Evolutionary conservation across 2,329 filamentous ascomycete genomes (phyloP).

Genomic region (Cryphonectria japonica): DNA sequence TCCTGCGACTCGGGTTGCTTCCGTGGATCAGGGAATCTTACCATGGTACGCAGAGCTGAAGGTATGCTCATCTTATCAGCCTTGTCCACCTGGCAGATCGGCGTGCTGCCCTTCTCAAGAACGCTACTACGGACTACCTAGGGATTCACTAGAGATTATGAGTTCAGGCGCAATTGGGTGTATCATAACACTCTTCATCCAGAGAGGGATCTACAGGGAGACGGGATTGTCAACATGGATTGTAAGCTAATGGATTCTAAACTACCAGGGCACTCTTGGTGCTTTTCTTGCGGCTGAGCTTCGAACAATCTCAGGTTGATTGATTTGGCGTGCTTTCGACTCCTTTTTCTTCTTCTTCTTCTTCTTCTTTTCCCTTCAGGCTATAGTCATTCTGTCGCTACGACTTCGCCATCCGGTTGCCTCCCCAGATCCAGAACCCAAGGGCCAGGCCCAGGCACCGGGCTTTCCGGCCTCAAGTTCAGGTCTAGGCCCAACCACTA

Average conservation of each 20-base stretch:
- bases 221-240: neutral
- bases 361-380: neutral
- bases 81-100: neutral
- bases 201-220: neutral
- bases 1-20: constrained; percentile 3
- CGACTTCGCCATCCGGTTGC: neutral
- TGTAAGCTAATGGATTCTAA: neutral
- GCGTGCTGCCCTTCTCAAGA: neutral
- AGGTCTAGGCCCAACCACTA: neutral
- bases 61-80: neutral
- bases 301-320: neutral
- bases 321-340: too few relatives aligned
- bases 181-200: neutral
- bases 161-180: neutral
- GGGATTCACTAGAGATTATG: too few relatives aligned
- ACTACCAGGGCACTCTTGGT: too few relatives aligned
- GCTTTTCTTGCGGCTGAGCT: neutral
- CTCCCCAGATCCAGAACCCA: neutral
- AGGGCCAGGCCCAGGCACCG: neutral
- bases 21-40: neutral
- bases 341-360: neutral
- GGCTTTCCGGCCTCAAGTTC: neutral
- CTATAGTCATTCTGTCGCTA: neutral
- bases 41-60: neutral
- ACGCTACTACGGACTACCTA: neutral